Percentiles rank a stretch among this genome's conserved stretches.
Evolutionary conservation across 192 early-diverging fungal genomes (phyloP).

Genomic region (Coemansia sp.): DNA sequence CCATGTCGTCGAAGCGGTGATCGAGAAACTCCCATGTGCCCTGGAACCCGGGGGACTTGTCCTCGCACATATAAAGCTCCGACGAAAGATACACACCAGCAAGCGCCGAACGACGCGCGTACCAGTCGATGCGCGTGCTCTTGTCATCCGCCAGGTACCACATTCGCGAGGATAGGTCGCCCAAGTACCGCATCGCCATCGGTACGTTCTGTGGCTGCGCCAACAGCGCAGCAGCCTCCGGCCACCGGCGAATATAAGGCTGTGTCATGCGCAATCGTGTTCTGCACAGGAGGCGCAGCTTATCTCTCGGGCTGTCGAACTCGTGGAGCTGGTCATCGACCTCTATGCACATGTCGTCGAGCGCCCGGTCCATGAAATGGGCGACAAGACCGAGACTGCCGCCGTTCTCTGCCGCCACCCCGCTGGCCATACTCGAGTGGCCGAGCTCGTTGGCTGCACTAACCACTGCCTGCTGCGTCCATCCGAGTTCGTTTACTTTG

Average conservation of each 20-base stretch:
- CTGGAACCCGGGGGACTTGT: constrained; percentile 68
- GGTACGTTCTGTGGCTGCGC: constrained; percentile 77
- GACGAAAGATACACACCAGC: constrained; percentile 84
- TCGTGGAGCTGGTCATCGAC: constrained; percentile 61
- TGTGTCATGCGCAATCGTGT: constrained; percentile 68
- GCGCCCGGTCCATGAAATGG: constrained; percentile 70
- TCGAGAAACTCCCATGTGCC: constrained; percentile 82
- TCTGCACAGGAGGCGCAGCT: constrained; percentile 62
- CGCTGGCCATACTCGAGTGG: constrained; percentile 70
- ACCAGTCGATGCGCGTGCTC: constrained; percentile 84
- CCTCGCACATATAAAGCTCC: constrained; percentile 92
- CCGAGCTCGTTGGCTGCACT: constrained; percentile 68
- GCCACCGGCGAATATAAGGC: constrained; percentile 76
- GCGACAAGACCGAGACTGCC: constrained; percentile 66
- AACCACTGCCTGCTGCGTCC: constrained; percentile 66
- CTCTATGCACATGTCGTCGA: constrained; percentile 60
- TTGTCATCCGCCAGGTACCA: constrained; percentile 86
- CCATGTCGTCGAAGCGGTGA: constrained; percentile 71
- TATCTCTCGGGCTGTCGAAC: constrained; percentile 50
- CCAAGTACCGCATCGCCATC: constrained; percentile 67
- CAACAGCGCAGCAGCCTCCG: constrained; percentile 72
- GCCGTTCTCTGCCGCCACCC: constrained; percentile 60
- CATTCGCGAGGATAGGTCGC: constrained; percentile 76
- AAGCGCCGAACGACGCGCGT: constrained; percentile 76
- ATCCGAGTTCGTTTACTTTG: constrained; percentile 72